phyloP scores from a whole-genome alignment of 2,329 filamentous ascomycete genomes.

The Dactylellina leptospora region DNA sequence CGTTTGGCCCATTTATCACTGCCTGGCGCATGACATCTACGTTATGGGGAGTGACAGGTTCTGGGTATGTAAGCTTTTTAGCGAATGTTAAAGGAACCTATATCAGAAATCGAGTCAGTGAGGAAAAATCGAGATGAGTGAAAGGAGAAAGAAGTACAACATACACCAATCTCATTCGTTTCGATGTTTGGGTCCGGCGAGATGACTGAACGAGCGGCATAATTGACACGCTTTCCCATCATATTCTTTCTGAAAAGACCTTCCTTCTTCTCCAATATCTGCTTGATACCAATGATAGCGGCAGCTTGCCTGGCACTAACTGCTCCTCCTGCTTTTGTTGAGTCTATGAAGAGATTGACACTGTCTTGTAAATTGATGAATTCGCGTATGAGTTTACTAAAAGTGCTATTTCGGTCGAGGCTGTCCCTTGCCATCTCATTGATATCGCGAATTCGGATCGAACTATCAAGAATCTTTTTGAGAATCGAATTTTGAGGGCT shows the following conservation, averaged over 20 bases:
- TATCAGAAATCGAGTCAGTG: not conserved
- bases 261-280: conserved; percentile 98
- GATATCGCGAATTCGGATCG: conserved; percentile 68
- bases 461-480: conserved; percentile 80
- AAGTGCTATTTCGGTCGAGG: conserved; percentile 23
- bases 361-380: conserved; percentile 75
- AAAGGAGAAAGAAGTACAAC: not conserved
- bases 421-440: conserved; percentile 41
- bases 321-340: conserved; percentile 75
- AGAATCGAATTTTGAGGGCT: conserved; percentile 81
- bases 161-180: conserved; percentile 95
- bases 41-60: conserved; percentile 96
- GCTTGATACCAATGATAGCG: conserved; percentile 81
- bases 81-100: conserved; percentile 86
- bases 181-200: conserved; percentile 98
- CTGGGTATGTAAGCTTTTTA: conserved; percentile 92
- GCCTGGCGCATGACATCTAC: conserved; percentile 95
- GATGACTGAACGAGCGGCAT: conserved; percentile 95
- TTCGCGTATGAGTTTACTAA: conserved; percentile 54
- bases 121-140: not conserved
- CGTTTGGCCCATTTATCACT: conserved; percentile 91
- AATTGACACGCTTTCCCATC: conserved; percentile 99
- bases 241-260: conserved; percentile 98
- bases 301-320: conserved; percentile 73
- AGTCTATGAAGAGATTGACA: conserved; percentile 92